Percentiles rank a stretch among this genome's conserved stretches.
Conservation (phyloP, 2,329 filamentous ascomycete genomes). For the Claviceps cyperi region DNA sequence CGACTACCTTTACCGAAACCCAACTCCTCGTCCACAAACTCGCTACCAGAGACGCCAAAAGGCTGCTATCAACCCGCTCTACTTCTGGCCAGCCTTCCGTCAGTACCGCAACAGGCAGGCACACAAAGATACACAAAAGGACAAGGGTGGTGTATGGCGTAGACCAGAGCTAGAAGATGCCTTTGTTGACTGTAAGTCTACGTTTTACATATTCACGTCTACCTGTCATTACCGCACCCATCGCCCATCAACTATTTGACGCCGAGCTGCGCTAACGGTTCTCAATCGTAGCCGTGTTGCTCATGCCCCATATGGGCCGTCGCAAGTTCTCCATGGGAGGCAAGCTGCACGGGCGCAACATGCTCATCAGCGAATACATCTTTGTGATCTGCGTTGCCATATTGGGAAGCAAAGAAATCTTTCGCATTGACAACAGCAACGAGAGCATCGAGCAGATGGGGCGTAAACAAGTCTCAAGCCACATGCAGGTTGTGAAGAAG, state of each 20-base stretch:
- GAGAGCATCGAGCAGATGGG: slow-evolving; percentile 32
- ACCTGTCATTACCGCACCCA: background rate
- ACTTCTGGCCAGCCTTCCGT: slow-evolving; percentile 46
- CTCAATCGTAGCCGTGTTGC: slow-evolving; percentile 33
- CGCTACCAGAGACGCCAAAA: slow-evolving; percentile 21
- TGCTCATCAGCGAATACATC: slow-evolving; percentile 55
- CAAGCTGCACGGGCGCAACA: slow-evolving; percentile 52
- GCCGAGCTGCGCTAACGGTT: slow-evolving; percentile 9
- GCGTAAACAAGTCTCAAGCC: slow-evolving; percentile 54
- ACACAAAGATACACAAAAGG: slow-evolving; percentile 45
- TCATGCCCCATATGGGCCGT: slow-evolving; percentile 52
- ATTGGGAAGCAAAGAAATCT: slow-evolving; percentile 27
- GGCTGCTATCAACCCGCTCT: slow-evolving; percentile 40
- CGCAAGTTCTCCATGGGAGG: slow-evolving; percentile 52
- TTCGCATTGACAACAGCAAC: slow-evolving; percentile 28
- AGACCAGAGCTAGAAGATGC: slow-evolving; percentile 46
- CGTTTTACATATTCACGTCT: background rate
- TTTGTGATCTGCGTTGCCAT: slow-evolving; percentile 28
- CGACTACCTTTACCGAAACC: slow-evolving; percentile 24
- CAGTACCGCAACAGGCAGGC: slow-evolving; percentile 52
- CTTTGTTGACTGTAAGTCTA: slow-evolving; percentile 48
- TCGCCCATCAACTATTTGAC: background rate
- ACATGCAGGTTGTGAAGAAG: slow-evolving; percentile 56
- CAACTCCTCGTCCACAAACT: slow-evolving; percentile 22
- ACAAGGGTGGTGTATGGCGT: slow-evolving; percentile 41